Percentiles rank a stretch among this genome's conserved stretches.
phyloP scores from a whole-genome alignment of 2,329 filamentous ascomycete species.

The Davidsoniella neocaledoniae region DNA sequence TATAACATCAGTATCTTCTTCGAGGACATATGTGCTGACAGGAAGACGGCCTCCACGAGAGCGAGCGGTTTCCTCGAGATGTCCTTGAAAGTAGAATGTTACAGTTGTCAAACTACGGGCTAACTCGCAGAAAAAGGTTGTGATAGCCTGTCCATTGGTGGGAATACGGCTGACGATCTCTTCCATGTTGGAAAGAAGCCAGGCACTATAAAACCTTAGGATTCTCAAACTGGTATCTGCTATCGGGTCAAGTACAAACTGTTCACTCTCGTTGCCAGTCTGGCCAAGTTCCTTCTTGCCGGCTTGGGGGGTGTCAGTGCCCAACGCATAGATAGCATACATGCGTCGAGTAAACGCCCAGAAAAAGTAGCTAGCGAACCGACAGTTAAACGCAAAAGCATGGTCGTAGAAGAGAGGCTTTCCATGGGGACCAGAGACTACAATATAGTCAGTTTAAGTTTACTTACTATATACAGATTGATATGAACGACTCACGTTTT shows the following conservation, averaged over 20 bases:
- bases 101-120: constrained; percentile 12
- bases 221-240: constrained; percentile 12
- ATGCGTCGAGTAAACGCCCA: constrained; percentile 6
- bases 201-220: constrained; percentile 13
- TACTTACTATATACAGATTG: not conserved
- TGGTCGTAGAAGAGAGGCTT: constrained; percentile 10
- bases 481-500: constrained; percentile 1
- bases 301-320: not conserved
- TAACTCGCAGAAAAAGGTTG: constrained; percentile 10
- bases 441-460: not conserved
- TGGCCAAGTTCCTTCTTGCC: constrained; percentile 24
- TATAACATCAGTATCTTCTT: constrained; percentile 12
- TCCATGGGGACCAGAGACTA: constrained; percentile 27
- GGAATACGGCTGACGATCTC: constrained; percentile 5
- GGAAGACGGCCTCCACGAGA: constrained; percentile 3
- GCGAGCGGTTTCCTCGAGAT: constrained; percentile 6
- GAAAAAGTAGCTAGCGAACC: constrained; percentile 10
- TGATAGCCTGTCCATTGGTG: constrained; percentile 1
- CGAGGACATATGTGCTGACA: constrained; percentile 10
- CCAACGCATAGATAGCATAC: constrained; percentile 5
- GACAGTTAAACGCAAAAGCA: constrained; percentile 5
- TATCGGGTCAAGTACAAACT: not conserved
- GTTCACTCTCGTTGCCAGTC: constrained; percentile 9
- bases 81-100: constrained; percentile 8
- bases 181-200: constrained; percentile 11